Evolutionary conservation across 2,329 filamentous ascomycete genomes (phyloP), one percentile per base, ranked within the genome.

Genomic region (Pseudogymnoascus sp.): DNA sequence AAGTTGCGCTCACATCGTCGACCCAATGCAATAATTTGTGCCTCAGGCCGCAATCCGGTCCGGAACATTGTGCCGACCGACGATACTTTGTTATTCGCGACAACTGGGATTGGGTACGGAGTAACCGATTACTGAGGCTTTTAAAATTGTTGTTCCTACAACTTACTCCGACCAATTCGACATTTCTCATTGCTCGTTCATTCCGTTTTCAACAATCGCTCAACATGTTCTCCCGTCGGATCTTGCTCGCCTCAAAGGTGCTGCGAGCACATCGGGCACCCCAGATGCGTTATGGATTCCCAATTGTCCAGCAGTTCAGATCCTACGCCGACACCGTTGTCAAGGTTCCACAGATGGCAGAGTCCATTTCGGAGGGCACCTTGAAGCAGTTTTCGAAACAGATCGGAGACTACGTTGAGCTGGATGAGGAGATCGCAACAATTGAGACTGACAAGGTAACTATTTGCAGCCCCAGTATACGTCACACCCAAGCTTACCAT

Each of bases 361-460:
- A 99, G 77, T 97, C 94, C 58, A 97, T 99, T 75, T 95, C 91
- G 47, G 94, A 99, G 76, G 94, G 94, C 64, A 99, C 94, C 20
- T 75, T 99, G 71, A 97, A 96, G 78, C 91, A 96, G 73, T 97
- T 92, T 80, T 88, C 85, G 71, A 97, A 97, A 75, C 75, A 93
- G 77, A 80, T 97, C 69, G 94, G 94, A 71, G 94, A 99, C 74
- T 92, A 86, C 69, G 92, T 99, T 59, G 91, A 96, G 78, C 87
- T 88, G 70, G 94, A 99, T 72, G 94, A 97, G 77, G 94, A 99
- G 75, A 93, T 99, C 74, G 94, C 94, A 33, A 97, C 93, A 58
- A 99, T 99, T 71, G 94, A 99, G 78, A 99, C 94, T 12, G 94
- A 99, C 82, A 99, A 99, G 86, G 90, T 91, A 78, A 65, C 74